phyloP scores from a whole-genome alignment of 768 basidiomycete genomes.

The Rhodotorula babjevae region DNA sequence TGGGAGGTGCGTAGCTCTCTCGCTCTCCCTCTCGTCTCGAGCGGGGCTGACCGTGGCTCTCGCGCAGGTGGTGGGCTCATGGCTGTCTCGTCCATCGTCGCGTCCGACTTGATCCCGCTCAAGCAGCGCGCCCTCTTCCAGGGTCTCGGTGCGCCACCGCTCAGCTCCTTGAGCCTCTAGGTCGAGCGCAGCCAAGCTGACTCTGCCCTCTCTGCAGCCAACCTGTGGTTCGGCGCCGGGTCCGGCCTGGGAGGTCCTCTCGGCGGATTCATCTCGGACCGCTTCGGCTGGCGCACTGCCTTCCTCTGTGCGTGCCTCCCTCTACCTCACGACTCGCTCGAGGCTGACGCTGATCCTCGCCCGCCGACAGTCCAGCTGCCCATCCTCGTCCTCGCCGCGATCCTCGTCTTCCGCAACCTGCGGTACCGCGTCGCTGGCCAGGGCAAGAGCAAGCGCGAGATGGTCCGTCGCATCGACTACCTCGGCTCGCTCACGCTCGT shows the following conservation, averaged over 20 bases:
- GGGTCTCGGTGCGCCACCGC: slow-evolving; percentile 56
- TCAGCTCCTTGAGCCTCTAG: neutral
- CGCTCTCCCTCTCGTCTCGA: no score
- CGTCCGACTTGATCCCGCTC: slow-evolving; percentile 82
- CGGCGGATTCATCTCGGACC: slow-evolving; percentile 44
- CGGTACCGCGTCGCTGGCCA: slow-evolving; percentile 64
- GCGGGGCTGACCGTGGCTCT: neutral
- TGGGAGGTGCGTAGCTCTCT: slow-evolving; percentile 25
- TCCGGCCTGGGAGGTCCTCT: slow-evolving; percentile 48
- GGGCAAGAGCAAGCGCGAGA: slow-evolving; percentile 32
- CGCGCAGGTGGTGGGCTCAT: slow-evolving; percentile 63
- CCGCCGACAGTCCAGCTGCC: slow-evolving; percentile 59
- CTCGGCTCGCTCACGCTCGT: slow-evolving; percentile 78
- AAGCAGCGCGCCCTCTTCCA: slow-evolving; percentile 86
- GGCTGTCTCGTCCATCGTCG: slow-evolving; percentile 54
- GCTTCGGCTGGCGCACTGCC: slow-evolving; percentile 65
- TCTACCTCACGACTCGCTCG: slow-evolving; percentile 2
- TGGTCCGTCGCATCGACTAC: slow-evolving; percentile 65
- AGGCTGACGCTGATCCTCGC: neutral
- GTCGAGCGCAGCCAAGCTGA: neutral
- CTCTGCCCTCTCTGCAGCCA: slow-evolving; percentile 25
- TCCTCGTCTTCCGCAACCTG: slow-evolving; percentile 69
- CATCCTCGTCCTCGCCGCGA: slow-evolving; percentile 64
- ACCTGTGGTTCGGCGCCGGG: slow-evolving; percentile 68
- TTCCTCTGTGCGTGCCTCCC: slow-evolving; percentile 56